A percentile compares a stretch with the other conserved stretches of the same genome.
phyloP scores from a whole-genome alignment of 2,329 filamentous ascomycete genomes.

The Rasamsonia emersonii region DNA sequence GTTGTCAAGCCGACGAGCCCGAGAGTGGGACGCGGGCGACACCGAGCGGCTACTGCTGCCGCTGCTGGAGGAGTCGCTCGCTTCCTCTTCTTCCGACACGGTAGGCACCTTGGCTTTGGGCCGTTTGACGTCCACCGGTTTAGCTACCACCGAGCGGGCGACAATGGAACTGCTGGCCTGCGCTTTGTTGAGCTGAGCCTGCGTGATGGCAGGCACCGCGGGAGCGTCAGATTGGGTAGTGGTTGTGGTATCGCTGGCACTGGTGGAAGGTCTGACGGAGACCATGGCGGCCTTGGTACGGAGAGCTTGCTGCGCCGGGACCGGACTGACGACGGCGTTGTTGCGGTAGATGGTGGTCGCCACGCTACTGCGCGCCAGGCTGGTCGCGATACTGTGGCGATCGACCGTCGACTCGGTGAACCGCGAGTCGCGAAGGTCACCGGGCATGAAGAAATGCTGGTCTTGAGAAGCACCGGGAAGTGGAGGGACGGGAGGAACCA shows the following conservation, averaged over 20 bases:
- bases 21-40: conserved; percentile 12
- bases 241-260: conserved; percentile 41
- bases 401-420: conserved; percentile 66
- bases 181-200: conserved; percentile 32
- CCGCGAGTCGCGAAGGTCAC: conserved; percentile 81
- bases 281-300: conserved; percentile 86
- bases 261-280: conserved; percentile 69
- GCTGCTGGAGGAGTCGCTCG: conserved; percentile 5
- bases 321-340: conserved; percentile 70
- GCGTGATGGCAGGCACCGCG: conserved; percentile 63
- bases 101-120: conserved; percentile 23
- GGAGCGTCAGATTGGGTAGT: conserved; percentile 46
- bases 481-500: conserved; percentile 88
- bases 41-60: conserved; percentile 10
- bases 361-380: conserved; percentile 53
- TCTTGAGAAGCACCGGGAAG: conserved; percentile 66
- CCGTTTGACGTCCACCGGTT: conserved; percentile 38
- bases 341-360: conserved; percentile 92
- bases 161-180: conserved; percentile 34
- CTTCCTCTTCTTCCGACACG: conserved; percentile 20
- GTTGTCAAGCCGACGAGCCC: conserved; percentile 13
- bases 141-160: conserved; percentile 34
- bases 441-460: conserved; percentile 88
- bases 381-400: conserved; percentile 43
- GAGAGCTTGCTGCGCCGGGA: conserved; percentile 77